Evolutionary conservation across 2,329 filamentous ascomycete genomes (phyloP).

Genomic region (Aspergillus nomiae): DNA sequence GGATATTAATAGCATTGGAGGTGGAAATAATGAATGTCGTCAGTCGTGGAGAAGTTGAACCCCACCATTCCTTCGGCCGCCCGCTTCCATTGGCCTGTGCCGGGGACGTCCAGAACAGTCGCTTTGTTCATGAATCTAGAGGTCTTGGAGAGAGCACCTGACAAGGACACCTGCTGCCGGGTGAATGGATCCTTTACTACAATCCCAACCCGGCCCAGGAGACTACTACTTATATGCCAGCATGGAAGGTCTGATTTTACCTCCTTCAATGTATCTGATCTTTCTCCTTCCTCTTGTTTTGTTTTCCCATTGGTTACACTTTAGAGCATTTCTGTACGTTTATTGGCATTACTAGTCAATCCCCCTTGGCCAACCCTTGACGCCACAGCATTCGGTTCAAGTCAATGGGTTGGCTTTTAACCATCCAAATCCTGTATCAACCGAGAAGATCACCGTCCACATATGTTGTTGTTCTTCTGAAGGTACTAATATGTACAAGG

Average conservation of each 20-base stretch:
- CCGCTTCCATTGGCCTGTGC: slow-evolving; percentile 15
- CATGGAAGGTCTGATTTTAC: neutral
- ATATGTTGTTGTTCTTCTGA: neutral
- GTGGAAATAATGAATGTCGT: slow-evolving; percentile 25
- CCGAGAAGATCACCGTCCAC: neutral
- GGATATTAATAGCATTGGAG: slow-evolving; percentile 21
- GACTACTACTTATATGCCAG: too few species aligned
- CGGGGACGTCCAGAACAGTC: slow-evolving; percentile 9
- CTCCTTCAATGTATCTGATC: neutral
- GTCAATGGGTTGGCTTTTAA: neutral
- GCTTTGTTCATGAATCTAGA: neutral
- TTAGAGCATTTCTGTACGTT: neutral
- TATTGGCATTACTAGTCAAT: neutral
- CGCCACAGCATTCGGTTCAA: neutral
- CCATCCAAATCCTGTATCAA: neutral
- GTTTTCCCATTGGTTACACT: neutral
- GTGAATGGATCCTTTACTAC: too few species aligned
- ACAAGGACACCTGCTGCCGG: neutral
- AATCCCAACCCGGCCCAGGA: too few species aligned
- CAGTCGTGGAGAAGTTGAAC: slow-evolving; percentile 19
- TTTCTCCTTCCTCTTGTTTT: neutral
- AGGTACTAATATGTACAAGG: neutral
- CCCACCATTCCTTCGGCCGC: slow-evolving; percentile 16
- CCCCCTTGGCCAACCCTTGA: neutral
- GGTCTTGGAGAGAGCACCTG: neutral